Evolutionary conservation across 495 filamentous ascomycete genomes (phyloP), one percentile per base, ranked within the genome.

Genomic region (Paragyromitra xinjiangensis): DNA sequence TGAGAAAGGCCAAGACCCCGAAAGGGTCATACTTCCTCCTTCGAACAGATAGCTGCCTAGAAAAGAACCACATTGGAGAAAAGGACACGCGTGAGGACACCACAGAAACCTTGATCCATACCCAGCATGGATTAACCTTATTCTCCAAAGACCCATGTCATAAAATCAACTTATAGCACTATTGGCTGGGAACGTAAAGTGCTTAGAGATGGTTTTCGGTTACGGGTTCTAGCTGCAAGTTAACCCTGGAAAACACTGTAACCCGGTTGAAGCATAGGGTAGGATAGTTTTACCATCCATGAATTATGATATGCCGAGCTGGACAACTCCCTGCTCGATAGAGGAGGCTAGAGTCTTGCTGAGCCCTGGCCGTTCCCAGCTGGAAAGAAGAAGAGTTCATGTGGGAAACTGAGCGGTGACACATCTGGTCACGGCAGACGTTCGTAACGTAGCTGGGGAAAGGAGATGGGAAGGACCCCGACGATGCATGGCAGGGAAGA

Each of bases 331-430:
- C 29, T 40, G 26, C 67, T 45, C 45, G 55, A 6, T 9, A 22
- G 8, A 12, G 56, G 37, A 63, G 48, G 34, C 37, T 12, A 50
- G 55, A 24, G 22, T 44, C 37, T 40, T 64, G 9, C 4, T 62
- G 56, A 62, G 65, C n/a, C 58, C 37, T 44, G 45, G 24, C 42
- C 45, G 39, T 56, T 71, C 73, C 37, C 56, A 64, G 6, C 67
- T 53, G 37, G 37, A 63, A 73, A 53, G 73, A 73, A 42, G 56
- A 62, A 56, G 67, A 63, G 44, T 64, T 73, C 67, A 63, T 73
- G 67, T 75, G 73, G 68, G 9, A 72, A 72, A 45, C 67, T 55
- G 67, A 75, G 73, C 48, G 72, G 37, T 11, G 34, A 40, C 37
- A 64, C 26, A 45, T 42, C 68, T 71, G 42, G 68, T 39, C 44